Evolutionary conservation across 2,329 filamentous ascomycete species (phyloP).

Genomic region (Ophiostoma himal-ulmi): DNA sequence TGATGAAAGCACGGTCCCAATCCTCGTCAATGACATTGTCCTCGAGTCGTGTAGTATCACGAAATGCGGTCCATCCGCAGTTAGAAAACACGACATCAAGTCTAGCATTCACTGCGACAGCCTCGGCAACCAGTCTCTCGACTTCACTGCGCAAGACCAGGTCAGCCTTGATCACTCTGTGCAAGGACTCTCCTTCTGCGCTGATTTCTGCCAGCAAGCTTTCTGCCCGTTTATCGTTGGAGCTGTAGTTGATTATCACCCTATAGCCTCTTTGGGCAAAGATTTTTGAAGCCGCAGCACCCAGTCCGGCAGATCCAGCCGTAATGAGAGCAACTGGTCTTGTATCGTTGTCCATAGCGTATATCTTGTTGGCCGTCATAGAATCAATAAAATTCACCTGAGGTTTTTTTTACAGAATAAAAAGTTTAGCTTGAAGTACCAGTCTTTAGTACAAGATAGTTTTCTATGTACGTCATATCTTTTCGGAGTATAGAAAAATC

Average conservation of each 20-base stretch:
- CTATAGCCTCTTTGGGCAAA: conserved; percentile 65
- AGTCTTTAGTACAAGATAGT: neutral
- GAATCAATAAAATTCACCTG: neutral
- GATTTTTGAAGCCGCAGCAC: conserved; percentile 59
- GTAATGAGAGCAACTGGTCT: conserved; percentile 42
- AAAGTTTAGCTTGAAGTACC: no score
- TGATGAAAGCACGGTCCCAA: conserved; percentile 54
- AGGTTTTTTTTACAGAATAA: no score
- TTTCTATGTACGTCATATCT: neutral
- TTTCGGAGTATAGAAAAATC: neutral
- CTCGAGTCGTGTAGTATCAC: conserved; percentile 43
- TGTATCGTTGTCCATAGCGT: neutral
- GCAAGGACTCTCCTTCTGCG: conserved; percentile 36
- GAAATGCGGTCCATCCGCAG: conserved; percentile 51
- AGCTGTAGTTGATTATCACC: conserved; percentile 68
- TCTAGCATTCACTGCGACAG: conserved; percentile 56
- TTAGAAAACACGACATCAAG: conserved; percentile 77
- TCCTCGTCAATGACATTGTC: conserved; percentile 53
- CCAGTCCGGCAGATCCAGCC: conserved; percentile 59
- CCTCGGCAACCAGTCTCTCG: conserved; percentile 51
- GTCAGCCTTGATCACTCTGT: conserved; percentile 51
- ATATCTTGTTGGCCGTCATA: neutral
- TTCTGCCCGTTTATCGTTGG: conserved; percentile 54
- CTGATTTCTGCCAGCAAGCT: conserved; percentile 52
- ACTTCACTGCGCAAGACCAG: conserved; percentile 56